phyloP scores from a whole-genome alignment of 208 protist species.

The Trypanosoma avium region DNA sequence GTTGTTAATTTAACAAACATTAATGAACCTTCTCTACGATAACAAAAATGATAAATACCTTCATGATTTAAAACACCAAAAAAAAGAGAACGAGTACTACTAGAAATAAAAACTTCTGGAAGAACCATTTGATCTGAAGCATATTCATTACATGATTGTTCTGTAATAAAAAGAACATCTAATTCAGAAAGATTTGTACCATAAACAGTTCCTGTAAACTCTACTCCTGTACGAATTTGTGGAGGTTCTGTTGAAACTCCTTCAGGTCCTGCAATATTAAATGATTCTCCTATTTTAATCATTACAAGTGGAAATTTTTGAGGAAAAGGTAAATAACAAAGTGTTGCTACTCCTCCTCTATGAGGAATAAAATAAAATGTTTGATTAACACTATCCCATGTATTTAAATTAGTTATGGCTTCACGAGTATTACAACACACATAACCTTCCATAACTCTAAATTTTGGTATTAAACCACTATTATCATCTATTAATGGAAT shows the following conservation, averaged over 20 bases:
- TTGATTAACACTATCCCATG: constrained; percentile 44
- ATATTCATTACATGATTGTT: constrained; percentile 72
- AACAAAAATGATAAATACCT: constrained; percentile 80
- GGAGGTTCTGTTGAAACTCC: constrained; percentile 71
- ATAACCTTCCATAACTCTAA: constrained; percentile 71
- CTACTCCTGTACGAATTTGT: constrained; percentile 61
- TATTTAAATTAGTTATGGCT: constrained; percentile 56
- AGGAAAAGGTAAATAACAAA: constrained; percentile 71
- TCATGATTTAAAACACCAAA: constrained; percentile 58
- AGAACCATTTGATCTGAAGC: constrained; percentile 59
- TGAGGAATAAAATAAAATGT: constrained; percentile 64
- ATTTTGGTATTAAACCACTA: constrained; percentile 34
- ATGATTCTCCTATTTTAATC: constrained; percentile 61
- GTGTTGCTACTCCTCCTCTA: constrained; percentile 58
- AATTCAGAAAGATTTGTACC: constrained; percentile 74
- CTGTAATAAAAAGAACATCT: constrained; percentile 73
- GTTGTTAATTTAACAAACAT: constrained; percentile 67
- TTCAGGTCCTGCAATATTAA: constrained; percentile 68
- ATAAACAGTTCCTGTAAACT: constrained; percentile 77
- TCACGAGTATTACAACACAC: constrained; percentile 62
- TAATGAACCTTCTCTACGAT: constrained; percentile 59
- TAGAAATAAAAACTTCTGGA: constrained; percentile 66
- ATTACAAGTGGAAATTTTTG: constrained; percentile 55
- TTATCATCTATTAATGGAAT: constrained; percentile 47
- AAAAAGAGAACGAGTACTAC: constrained; percentile 64